Percentiles rank a stretch among this genome's conserved stretches.
phyloP scores from a whole-genome alignment of 805 yeast species.

The Clavispora vitiphila region DNA sequence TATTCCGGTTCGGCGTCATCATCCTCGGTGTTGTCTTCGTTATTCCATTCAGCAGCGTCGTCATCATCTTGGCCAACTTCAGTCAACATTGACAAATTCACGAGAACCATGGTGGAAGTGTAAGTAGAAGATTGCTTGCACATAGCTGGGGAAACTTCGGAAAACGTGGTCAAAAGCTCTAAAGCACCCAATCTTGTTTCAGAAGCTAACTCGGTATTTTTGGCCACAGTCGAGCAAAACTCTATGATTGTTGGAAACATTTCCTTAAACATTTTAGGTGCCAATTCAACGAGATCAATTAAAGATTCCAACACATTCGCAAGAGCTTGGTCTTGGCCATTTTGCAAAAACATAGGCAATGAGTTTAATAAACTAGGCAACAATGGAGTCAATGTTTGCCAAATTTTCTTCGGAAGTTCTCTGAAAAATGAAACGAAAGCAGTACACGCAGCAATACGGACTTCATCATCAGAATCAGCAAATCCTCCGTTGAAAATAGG shows the following conservation, averaged over 20 bases:
- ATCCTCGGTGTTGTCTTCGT: conserved; percentile 68
- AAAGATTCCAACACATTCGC: conserved; percentile 85
- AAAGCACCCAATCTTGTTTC: conserved; percentile 79
- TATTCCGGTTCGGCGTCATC: conserved; percentile 79
- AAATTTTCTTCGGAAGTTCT: conserved; percentile 68
- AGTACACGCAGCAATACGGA: conserved; percentile 83
- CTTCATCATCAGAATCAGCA: conserved; percentile 72
- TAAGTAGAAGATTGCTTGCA: conserved; percentile 76
- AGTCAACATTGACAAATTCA: conserved; percentile 79
- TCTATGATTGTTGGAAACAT: conserved; percentile 87
- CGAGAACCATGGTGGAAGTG: conserved; percentile 64
- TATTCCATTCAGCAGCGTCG: conserved; percentile 84
- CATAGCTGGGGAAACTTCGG: conserved; percentile 94
- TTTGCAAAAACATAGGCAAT: conserved; percentile 75
- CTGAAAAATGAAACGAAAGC: conserved; percentile 91
- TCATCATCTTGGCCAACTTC: conserved; percentile 89
- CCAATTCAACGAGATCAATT: conserved; percentile 85
- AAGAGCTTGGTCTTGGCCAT: conserved; percentile 75
- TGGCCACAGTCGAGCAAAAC: conserved; percentile 79
- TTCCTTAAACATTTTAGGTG: conserved; percentile 89
- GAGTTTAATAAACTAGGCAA: conserved; percentile 83
- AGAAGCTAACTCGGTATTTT: conserved; percentile 74
- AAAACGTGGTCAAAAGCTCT: conserved; percentile 83
- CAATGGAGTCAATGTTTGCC: conserved; percentile 73
- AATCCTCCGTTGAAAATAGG: conserved; percentile 79